Conservation (phyloP, 371 early-diverging fungal species). For the Mucor sp. region DNA sequence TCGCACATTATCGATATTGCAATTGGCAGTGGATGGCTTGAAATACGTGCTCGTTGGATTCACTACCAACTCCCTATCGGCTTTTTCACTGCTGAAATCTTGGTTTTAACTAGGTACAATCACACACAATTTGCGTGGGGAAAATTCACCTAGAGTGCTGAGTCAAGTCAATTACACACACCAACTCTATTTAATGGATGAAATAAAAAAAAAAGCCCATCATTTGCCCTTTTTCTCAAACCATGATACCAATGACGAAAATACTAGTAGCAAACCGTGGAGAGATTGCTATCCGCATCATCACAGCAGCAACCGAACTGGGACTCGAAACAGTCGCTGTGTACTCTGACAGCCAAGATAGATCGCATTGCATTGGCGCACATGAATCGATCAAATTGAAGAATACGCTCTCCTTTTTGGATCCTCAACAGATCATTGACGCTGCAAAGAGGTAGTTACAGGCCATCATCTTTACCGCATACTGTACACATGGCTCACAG, state of each 20-base stretch:
- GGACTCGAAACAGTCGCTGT: constrained; percentile 42
- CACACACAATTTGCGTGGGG: background rate
- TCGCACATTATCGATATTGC: constrained; percentile 9
- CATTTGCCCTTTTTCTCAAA: background rate
- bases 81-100: background rate
- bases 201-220: background rate
- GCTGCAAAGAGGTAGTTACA: constrained; percentile 31
- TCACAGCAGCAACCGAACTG: constrained; percentile 38
- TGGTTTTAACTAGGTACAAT: background rate
- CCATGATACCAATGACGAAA: constrained; percentile 12
- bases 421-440: constrained; percentile 31
- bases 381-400: constrained; percentile 26
- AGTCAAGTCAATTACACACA: constrained; percentile 5
- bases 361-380: constrained; percentile 29
- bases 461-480: background rate
- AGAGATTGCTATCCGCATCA: constrained; percentile 49
- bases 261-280: constrained; percentile 46
- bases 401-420: constrained; percentile 23
- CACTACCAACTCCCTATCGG: background rate
- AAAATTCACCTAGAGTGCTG: background rate
- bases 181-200: background rate
- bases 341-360: constrained; percentile 38
- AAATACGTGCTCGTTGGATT: background rate
- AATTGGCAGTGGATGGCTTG: background rate
- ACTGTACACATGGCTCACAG: background rate